Conservation (phyloP, 2,329 filamentous ascomycete species). For the Cytospora piceae region DNA sequence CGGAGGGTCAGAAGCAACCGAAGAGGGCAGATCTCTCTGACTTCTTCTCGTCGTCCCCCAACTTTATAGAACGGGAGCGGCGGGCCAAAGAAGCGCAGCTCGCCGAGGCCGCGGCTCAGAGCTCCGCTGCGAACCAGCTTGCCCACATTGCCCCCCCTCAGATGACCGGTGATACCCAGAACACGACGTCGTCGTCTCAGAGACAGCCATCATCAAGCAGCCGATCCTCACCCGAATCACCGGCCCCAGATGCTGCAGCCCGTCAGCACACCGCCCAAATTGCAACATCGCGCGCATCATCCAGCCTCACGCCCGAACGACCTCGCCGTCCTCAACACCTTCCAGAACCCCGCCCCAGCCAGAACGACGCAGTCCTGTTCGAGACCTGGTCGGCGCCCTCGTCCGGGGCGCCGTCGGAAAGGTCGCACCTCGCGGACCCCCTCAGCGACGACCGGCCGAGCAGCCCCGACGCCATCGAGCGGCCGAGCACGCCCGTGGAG, state of each 20-base stretch:
- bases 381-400: constrained; percentile 26
- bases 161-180: background rate
- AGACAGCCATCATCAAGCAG: background rate
- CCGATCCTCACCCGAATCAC: constrained; percentile 9
- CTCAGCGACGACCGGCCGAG: constrained; percentile 11
- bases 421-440: constrained; percentile 5
- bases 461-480: constrained; percentile 16
- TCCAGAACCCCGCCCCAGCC: constrained; percentile 3
- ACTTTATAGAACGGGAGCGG: constrained; percentile 27
- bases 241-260: constrained; percentile 6
- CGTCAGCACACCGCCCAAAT: constrained; percentile 6
- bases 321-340: constrained; percentile 8
- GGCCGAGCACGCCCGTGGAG: constrained; percentile 20
- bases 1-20: constrained; percentile 37
- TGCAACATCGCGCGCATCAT: constrained; percentile 1
- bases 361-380: constrained; percentile 24
- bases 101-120: constrained; percentile 9
- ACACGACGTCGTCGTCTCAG: background rate
- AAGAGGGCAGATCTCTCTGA: constrained; percentile 53
- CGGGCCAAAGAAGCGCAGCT: constrained; percentile 22
- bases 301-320: constrained; percentile 19
- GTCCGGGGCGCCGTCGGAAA: constrained; percentile 19
- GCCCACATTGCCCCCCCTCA: constrained; percentile 5
- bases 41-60: constrained; percentile 61
- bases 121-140: background rate